A percentile compares a stretch with the other conserved stretches of the same genome.
phyloP scores from a whole-genome alignment of 108 stramenopile species.

The Licmophora abbreviata region DNA sequence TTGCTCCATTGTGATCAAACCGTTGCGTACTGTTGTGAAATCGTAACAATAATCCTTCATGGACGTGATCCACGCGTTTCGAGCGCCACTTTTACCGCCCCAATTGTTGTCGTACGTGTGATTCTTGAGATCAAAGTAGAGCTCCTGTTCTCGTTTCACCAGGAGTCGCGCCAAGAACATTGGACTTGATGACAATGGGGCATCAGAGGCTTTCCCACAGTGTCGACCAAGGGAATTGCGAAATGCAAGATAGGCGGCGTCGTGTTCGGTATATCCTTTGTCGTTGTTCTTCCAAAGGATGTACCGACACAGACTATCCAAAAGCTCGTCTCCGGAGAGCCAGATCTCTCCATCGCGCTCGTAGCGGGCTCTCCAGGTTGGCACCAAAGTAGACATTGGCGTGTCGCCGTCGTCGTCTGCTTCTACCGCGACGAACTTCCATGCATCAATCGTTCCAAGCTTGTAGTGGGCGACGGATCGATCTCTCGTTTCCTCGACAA shows the following conservation, averaged over 20 bases:
- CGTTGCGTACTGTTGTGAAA: conserved; percentile 52
- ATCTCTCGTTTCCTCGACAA: conserved; percentile 47
- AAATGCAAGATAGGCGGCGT: conserved; percentile 63
- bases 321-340: conserved; percentile 32
- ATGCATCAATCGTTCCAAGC: conserved; percentile 54
- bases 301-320: conserved; percentile 55
- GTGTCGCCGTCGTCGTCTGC: conserved; percentile 13
- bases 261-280: conserved; percentile 59
- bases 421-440: conserved; percentile 31
- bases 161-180: conserved; percentile 60
- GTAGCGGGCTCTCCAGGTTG: conserved; percentile 41
- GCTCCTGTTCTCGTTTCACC: conserved; percentile 72
- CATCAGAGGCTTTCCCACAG: conserved; percentile 72
- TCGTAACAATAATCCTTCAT: conserved; percentile 71
- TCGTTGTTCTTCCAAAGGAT: conserved; percentile 42
- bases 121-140: conserved; percentile 69
- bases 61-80: conserved; percentile 71
- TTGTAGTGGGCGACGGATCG: conserved; percentile 54
- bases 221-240: conserved; percentile 63
- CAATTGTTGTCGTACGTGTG: conserved; percentile 64
- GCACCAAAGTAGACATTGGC: conserved; percentile 3
- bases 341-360: conserved; percentile 48
- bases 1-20: conserved; percentile 69
- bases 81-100: conserved; percentile 75
- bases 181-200: conserved; percentile 52